Conservation (phyloP, 768 basidiomycete genomes). For the Tephrocybe sp. region DNA sequence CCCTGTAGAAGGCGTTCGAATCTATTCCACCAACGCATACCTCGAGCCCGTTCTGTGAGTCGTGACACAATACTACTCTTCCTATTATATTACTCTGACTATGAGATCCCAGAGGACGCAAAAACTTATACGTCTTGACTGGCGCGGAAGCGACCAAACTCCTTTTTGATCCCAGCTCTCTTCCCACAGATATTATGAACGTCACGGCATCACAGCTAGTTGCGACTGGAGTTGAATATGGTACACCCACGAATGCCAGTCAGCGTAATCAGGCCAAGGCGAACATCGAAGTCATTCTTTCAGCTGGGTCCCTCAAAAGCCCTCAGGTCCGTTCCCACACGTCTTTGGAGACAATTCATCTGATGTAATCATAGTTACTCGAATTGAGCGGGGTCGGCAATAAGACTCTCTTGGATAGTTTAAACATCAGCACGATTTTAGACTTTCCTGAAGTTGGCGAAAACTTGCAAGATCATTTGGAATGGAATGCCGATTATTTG, state of each 20-base stretch:
- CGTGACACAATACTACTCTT: not conserved
- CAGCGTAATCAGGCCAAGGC: constrained; percentile 31
- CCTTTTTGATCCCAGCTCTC: not conserved
- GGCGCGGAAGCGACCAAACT: constrained; percentile 28
- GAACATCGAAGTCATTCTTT: constrained; percentile 46
- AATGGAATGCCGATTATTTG: constrained; percentile 14
- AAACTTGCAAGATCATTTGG: constrained; percentile 37
- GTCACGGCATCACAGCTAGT: constrained; percentile 12
- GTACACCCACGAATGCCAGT: constrained; percentile 18
- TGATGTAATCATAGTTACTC: constrained; percentile 31
- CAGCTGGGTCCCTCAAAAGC: constrained; percentile 26
- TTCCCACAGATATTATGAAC: not conserved
- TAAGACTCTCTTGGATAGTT: constrained; percentile 31
- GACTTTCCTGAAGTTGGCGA: constrained; percentile 43
- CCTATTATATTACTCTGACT: not conserved
- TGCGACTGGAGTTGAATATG: constrained; percentile 44
- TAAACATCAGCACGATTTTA: constrained; percentile 33
- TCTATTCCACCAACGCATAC: constrained; percentile 17
- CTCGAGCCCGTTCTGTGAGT: constrained; percentile 13
- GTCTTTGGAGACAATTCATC: not conserved
- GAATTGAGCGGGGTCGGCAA: constrained; percentile 46
- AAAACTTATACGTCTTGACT: constrained; percentile 30
- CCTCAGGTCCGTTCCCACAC: constrained; percentile 1
- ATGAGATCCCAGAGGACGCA: constrained; percentile 9
- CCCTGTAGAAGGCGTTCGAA: constrained; percentile 13